Base-by-base conservation (phyloP, 2,329 filamentous ascomycete species). In the Aspergillus floridensis region DNA sequence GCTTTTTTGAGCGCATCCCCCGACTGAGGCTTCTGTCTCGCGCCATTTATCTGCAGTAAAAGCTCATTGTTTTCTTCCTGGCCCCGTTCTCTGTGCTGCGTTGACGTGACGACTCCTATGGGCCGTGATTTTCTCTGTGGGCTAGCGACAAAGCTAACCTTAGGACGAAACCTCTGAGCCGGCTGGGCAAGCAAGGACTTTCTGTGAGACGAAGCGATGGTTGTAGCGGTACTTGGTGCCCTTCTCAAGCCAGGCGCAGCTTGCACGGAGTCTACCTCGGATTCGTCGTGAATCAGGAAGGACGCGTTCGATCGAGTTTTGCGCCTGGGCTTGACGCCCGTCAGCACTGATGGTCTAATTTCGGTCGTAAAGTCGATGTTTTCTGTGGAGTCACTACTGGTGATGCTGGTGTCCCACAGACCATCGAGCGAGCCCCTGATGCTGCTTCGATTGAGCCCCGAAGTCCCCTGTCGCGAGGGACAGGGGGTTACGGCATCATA, bases 321-420 rank as follows among this genome's bases (percentile, higher is more conserved):
- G 64, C 72, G 66, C 53, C 68, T 68, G 21, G 70, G 71, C 38
- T 70, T 73, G 48, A 60, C 67, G 38, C 66, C 66, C 14, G 63
- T 72, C 26, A 72, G 63, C 5, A 71, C 64, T 0, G 74, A 70
- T 19, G 66, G 61, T 52, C 64, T 68, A 53, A 79, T 70, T 49
- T 76, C 75, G 12, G 73, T 74, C 4, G 76, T 79, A 60, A 76
- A 79, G 7, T 80, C 75, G 22, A 79, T 65, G 19, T 74, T 71
- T 5, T 61, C 69, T 0, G 77, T 79, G 16, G 72, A 66, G n/a
- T 78, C 75, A 11, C 68, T 65, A 53, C 56, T 49, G 32, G 61
- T 62, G 26, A 66, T 56, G 32, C 67, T 67, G 24, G 66, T 67
- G 24, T 72, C 66, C 64, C 69, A 67, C 8, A 70, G 59, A 52